These are phyloP conservation scores for Aureoboletus auriporus DNA, from an alignment of 768 basidiomycete genomes.

Conservation along the genomic window DNA sequence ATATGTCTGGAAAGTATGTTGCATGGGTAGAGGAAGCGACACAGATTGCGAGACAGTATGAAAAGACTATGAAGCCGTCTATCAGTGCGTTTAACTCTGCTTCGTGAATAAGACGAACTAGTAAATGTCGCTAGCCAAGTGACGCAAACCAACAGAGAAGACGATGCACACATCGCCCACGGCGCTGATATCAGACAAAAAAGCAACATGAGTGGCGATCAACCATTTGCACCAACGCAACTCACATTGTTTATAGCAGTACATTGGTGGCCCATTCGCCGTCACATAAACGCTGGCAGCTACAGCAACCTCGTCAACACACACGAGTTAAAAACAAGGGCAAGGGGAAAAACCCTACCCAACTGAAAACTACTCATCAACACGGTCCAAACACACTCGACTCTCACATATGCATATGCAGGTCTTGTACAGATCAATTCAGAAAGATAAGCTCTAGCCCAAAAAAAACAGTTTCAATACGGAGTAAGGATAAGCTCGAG, in stretches of 20 bases:
- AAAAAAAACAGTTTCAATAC: neutral
- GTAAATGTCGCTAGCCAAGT: conserved; percentile 47
- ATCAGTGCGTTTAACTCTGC: neutral
- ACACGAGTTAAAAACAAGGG: neutral
- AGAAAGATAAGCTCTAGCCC: conserved; percentile 28
- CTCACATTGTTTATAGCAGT: conserved; percentile 37
- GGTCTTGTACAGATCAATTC: conserved; percentile 34
- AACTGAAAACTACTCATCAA: conserved; percentile 47
- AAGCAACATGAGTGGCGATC: conserved; percentile 4
- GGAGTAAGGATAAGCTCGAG: neutral
- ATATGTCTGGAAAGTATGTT: conserved; percentile 42
- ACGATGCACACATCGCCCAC: conserved; percentile 45
- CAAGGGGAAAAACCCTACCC: conserved; percentile 32
- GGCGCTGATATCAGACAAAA: conserved; percentile 24
- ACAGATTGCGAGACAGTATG: conserved; percentile 54
- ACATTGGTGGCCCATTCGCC: conserved; percentile 36
- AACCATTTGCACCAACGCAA: neutral
- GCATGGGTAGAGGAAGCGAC: conserved; percentile 45
- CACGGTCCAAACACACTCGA: conserved; percentile 57
- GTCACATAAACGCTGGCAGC: conserved; percentile 49
- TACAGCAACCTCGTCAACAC: conserved; percentile 17
- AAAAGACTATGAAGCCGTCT: conserved; percentile 34
- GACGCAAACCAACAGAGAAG: conserved; percentile 42
- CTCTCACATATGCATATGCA: conserved; percentile 39
- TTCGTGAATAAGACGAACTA: conserved; percentile 33